Evolutionary conservation across 352 stramenopile species (phyloP), one percentile per base, ranked within the genome.

Genomic region (Globisporangium nunn): DNA sequence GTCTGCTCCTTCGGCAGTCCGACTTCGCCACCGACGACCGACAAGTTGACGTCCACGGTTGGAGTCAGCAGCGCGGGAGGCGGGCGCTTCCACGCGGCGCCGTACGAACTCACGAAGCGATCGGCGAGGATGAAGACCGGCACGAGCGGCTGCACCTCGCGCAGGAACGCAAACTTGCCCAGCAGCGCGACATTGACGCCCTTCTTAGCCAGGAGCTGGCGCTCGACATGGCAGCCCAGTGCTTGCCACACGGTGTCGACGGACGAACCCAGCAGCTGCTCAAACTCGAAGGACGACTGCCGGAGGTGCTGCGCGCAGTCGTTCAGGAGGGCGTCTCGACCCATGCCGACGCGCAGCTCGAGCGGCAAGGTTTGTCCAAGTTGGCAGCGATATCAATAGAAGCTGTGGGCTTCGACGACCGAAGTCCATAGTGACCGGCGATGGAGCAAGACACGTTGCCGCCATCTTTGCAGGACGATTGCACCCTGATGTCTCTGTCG

Each of bases 121-220:
- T 85, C 78, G 15, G 70, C 57, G 7, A 88, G 68, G 17, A 84
- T 31, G 50, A 85, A 88, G 4, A 86, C 67, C 5, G 74, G 71
- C 10, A 37, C 53, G 17, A 59, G 23, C 6, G 63, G 59, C 14
- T 68, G 56, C 39, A 71, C 54, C 28, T 74, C 58, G 15, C 76
- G 78, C 7, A 87, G 60, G 52, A 91, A 84, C 0, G 72, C 64
- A 31, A 88, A 85, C 41, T 82, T 87, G 7, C 75, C 78, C 2
- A 91, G 63, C 2, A 61, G 54, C 6, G 72, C 65, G 3, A 91
- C 30, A 8, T 65, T 68, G 0, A 84, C 60, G 8, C 75, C 78
- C 51, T 73, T 73, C 8, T 51, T 56, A 15, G 62, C 56, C 11
- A 68, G 57, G 18, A 88, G 60, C 35, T 81, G 73, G 7, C 66